A percentile compares a stretch with the other conserved stretches of the same genome.
Conservation (phyloP, 164 flowering plant genomes). For the Platanus orientalis region DNA sequence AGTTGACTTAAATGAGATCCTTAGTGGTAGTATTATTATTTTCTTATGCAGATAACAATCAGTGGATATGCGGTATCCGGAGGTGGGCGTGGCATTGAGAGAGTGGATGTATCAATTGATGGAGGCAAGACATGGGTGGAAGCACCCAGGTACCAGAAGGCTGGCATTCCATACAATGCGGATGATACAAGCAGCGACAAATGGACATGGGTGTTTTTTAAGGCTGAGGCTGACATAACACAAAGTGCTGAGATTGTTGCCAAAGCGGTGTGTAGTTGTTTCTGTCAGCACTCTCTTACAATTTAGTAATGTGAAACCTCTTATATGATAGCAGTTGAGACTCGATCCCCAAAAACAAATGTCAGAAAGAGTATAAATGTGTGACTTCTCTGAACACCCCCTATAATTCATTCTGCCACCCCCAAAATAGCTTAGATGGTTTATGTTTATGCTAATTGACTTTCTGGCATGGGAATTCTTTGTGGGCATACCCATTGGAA, state of each 20-base stretch:
- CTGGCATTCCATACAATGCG: constrained; percentile 49
- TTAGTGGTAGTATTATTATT: too few species aligned
- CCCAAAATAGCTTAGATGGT: too few species aligned
- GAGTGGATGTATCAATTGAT: constrained; percentile 86
- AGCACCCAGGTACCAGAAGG: constrained; percentile 72
- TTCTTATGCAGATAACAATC: constrained; percentile 48
- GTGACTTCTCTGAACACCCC: neutral
- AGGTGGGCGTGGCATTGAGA: constrained; percentile 95
- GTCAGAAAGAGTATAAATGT: neutral
- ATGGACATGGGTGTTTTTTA: constrained; percentile 96
- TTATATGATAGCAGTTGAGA: neutral
- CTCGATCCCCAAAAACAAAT: too few species aligned
- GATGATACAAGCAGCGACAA: constrained; percentile 68
- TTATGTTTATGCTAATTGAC: too few species aligned
- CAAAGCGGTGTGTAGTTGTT: constrained; percentile 68
- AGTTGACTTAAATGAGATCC: too few species aligned
- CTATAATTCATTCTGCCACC: neutral
- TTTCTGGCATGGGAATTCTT: too few species aligned
- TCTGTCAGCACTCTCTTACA: neutral
- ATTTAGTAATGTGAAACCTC: neutral
- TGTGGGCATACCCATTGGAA: too few species aligned
- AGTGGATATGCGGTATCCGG: constrained; percentile 91
- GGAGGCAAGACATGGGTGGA: constrained; percentile 94
- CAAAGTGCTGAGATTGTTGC: constrained; percentile 64
- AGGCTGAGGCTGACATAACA: constrained; percentile 44